Base-by-base conservation (phyloP, 2,329 filamentous ascomycete species). In the Microdochium bolleyi region DNA sequence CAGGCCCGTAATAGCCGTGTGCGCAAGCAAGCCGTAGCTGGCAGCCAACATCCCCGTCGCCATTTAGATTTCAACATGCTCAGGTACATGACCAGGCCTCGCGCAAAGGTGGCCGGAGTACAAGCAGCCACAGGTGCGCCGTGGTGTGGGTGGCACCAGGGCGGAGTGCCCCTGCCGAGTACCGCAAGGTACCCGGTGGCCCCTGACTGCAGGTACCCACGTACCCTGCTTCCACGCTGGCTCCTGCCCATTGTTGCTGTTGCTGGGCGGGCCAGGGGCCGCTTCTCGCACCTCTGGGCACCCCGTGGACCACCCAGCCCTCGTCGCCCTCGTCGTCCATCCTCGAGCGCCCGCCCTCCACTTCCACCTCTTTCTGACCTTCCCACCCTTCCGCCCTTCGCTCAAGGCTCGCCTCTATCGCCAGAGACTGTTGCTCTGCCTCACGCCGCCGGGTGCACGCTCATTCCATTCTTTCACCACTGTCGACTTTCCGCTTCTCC, bases 401-500 rank as follows among this genome's bases (percentile, higher is more conserved):
- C 41, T 46, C 41, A 46, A 16, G 41, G 41, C 41, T 46, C 41
- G 41, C 21, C 41, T 24, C 41, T 13, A 16, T 46, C 41, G 41
- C 41, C 41, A 46, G 41, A 46, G 41, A 46, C 41, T 22, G 41
- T 24, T 46, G 41, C 41, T 46, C 41, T 22, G 7, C 41, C 19
- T 46, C 41, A 30, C 21, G 41, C 41, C 41, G 41, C 41, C 41
- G 41, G 48, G n/a, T 30, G 38, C 19, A 51, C 52, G 53, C 54
- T 55, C 51, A 51, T 56, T 58, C 52, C 53, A 53, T 55, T 58
- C 56, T 54, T 53, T 56, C 50, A 24, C 46, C 38, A 30, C 34
- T 46, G 41, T 22, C 41, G 19, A 21, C 41, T 46, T 46, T 24
- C 27, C 27, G 37, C 13, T 19, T 3, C 22, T 46, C 8, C 41